These are phyloP conservation scores for Solanum infundibuliforme DNA, from an alignment of 257 asterid species.

Conservation along the genomic window DNA sequence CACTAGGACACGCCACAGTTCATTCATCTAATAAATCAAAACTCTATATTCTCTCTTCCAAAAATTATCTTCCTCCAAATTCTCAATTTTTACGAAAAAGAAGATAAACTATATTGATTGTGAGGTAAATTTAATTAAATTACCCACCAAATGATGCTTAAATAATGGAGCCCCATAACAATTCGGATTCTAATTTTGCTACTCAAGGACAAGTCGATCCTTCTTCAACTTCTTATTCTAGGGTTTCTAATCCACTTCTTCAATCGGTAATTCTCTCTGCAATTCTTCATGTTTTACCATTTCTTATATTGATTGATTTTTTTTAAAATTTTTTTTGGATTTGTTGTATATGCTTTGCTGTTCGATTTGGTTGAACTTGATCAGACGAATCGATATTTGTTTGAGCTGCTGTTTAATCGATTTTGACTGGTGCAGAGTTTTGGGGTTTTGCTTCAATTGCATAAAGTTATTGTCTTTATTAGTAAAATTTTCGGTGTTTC, in stretches of 20 bases:
- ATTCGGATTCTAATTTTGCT: neutral
- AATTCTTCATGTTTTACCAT: neutral
- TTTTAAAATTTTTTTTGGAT: neutral
- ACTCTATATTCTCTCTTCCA: neutral
- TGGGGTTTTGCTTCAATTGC: neutral
- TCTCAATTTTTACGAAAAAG: neutral
- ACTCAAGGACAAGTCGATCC: neutral
- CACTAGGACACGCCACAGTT: neutral
- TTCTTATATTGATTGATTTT: neutral
- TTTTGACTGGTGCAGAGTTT: neutral
- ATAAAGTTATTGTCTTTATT: neutral
- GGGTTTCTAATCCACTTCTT: neutral
- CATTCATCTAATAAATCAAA: neutral
- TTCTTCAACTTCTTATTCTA: neutral
- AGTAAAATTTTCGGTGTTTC: neutral
- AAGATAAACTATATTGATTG: neutral
- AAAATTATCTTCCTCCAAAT: neutral
- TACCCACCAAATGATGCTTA: neutral
- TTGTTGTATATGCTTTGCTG: neutral
- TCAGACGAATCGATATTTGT: neutral
- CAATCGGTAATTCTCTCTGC: constrained; percentile 5
- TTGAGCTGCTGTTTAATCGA: neutral
- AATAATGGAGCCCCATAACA: neutral
- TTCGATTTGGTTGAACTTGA: neutral
- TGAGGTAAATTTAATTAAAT: neutral